Base-by-base conservation (phyloP, 805 yeast species). In the Ogataea pignaliae region DNA sequence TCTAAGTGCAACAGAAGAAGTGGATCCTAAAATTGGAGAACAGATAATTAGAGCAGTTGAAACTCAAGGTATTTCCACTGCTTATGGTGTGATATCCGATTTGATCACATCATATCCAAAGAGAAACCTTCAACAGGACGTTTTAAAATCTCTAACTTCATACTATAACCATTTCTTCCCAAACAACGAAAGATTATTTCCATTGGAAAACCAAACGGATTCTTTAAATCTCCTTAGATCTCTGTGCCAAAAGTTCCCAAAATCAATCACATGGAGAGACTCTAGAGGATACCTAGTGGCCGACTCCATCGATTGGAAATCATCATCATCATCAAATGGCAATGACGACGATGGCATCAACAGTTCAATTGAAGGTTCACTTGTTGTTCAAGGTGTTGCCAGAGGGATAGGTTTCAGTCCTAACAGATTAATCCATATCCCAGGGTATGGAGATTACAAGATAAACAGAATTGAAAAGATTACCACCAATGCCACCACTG, bases 401-500 rank as follows among this genome's bases (percentile, higher is more conserved):
- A 78, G 99, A 62, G 99, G 98, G 43, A 66, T 74, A 38, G 96
- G 96, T 0, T 82, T 93, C 65, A 78, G 81, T 52, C 78, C 85
- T 2, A 80, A 90, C 60, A 75, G 89, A 55, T 65, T 88, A 43
- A 78, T 95, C 33, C 96, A 91, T 60, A 69, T 95, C 29, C 96
- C 96, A 3, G 96, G 90, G 1, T 72, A 75, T 48, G 99, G 99
- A 14, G 98, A 93, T 63, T 89, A 79, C 68, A 88, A 84, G 63
- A 64, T 93, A 17, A 81, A 76, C 39, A 73, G 68, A 39, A 78
- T 93, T 43, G 89, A 84, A 55, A 79, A 69, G 52, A 36, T 79
- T 3, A 51, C 54, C 13, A 51, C 57, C 16, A 10, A 12, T 11
- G 26, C 54, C 13, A 51, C 57, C 16, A 10, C n/a, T 11, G 26